Evolutionary conservation across 495 filamentous ascomycete species (phyloP), one percentile per base, ranked within the genome.

Genomic region (Penicillium cosmopolitanum): DNA sequence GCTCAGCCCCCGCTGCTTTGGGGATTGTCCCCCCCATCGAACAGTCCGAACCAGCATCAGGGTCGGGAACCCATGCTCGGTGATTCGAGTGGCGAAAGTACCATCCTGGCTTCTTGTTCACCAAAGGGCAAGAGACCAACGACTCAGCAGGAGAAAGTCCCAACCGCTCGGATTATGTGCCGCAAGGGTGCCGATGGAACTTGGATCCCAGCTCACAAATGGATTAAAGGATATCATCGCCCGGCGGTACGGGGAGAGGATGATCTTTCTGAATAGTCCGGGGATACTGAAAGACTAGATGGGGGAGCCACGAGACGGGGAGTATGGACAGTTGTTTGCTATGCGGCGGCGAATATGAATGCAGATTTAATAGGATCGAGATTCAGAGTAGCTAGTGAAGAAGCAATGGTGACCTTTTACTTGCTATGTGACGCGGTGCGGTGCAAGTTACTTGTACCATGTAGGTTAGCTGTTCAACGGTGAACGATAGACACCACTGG

Each of bases 151-250:
- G 16, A 53, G 34, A 53, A 33, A 18, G 19, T 3, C 11, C n/a
- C 23, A 8, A 18, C 46, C 23, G 25, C 36, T 19, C 35, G 53
- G 11, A 25, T 31, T n/a, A 34, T 51, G n/a, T 47, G 43, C 28
- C 36, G 53, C 12, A 35, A 28, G 5, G 46, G 48, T 40, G 12
- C 8, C 4, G 43, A 21, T 13, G 58, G 53, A 2, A 15, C 10
- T 3, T 55, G 18, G 7, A 33, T 56, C 1, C 58, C 58, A 5
- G 53, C 51, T 13, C 34, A 55, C n/a, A 47, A 61, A 48, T 56
- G 58, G 53, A 55, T 50, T 51, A 46, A 42, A 15, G 46, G 46
- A 5, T 40, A 55, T 36, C 53, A 51, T 12, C 16, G 19, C 6
- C 38, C 36, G 7, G 42, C 42, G 7, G 16, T 31, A 9, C 28